phyloP scores from a whole-genome alignment of 2,329 filamentous ascomycete species.

The Myriangium duriaei region DNA sequence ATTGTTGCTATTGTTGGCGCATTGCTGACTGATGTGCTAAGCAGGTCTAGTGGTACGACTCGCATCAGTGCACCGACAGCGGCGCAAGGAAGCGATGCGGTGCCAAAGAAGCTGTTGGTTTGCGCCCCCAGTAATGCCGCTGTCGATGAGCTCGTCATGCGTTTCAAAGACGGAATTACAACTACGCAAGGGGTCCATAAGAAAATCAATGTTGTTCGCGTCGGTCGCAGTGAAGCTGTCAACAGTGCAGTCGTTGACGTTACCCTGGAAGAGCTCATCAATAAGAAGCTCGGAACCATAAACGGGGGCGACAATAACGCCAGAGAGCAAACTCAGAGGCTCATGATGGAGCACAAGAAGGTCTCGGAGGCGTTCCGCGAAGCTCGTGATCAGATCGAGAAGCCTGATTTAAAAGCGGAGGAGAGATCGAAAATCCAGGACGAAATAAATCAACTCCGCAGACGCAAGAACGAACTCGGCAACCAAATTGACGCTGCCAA shows the following conservation, averaged over 20 bases:
- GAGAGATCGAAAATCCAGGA: constrained; percentile 57
- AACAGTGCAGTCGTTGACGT: constrained; percentile 82
- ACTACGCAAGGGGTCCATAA: constrained; percentile 59
- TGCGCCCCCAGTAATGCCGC: constrained; percentile 98
- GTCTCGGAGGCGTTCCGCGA: constrained; percentile 54
- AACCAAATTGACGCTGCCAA: constrained; percentile 77
- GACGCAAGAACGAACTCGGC: constrained; percentile 62
- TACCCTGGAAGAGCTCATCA: constrained; percentile 84
- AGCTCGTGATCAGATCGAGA: constrained; percentile 55
- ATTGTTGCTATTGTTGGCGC: constrained; percentile 93
- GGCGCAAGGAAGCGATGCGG: constrained; percentile 15
- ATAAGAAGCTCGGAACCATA: constrained; percentile 47
- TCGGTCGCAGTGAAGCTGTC: constrained; percentile 85
- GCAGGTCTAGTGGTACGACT: constrained; percentile 23
- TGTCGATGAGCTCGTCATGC: constrained; percentile 88
- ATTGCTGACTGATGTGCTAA: constrained; percentile 52
- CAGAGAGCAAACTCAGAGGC: constrained; percentile 44
- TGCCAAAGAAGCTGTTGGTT: constrained; percentile 76
- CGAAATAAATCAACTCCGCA: constrained; percentile 66
- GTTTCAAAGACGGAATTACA: constrained; percentile 77
- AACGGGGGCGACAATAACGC: constrained; percentile 26
- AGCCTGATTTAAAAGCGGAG: constrained; percentile 33
- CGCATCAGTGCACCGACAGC: constrained; percentile 26
- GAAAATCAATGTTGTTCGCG: constrained; percentile 74
- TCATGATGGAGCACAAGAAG: constrained; percentile 57